Percentiles rank a stretch among this genome's conserved stretches.
phyloP scores from a whole-genome alignment of 2,329 filamentous ascomycete species.

The Colletotrichum sp. region DNA sequence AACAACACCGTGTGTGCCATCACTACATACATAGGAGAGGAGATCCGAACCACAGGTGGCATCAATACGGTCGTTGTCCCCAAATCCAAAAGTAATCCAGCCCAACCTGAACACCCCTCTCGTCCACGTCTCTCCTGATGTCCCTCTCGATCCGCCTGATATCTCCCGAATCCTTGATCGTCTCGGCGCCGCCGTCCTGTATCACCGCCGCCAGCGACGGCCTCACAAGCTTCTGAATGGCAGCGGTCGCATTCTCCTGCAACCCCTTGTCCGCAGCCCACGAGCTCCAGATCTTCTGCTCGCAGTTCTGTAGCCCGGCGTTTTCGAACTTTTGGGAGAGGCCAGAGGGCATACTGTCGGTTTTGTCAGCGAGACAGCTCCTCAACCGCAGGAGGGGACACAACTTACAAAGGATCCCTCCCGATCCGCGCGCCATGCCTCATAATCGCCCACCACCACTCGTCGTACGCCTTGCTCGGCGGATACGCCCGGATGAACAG shows the following conservation, averaged over 20 bases:
- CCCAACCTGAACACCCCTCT: background rate
- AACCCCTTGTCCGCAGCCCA: constrained; percentile 6
- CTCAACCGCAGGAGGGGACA: no score
- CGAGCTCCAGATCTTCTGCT: constrained; percentile 2
- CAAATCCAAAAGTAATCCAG: background rate
- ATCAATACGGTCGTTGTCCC: background rate
- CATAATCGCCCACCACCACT: constrained; percentile 12
- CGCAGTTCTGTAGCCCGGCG: background rate
- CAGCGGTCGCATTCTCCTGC: background rate
- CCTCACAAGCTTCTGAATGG: background rate
- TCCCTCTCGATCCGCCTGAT: background rate
- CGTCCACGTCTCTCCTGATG: background rate
- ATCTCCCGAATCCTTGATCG: constrained; percentile 3
- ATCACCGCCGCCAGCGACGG: background rate
- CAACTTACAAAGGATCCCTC: background rate
- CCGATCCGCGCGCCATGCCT: background rate
- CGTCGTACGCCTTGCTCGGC: constrained; percentile 9
- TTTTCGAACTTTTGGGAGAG: background rate
- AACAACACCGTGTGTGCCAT: background rate
- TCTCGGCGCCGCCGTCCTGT: background rate
- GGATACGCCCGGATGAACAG: background rate
- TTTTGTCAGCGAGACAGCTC: background rate
- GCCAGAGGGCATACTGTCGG: background rate
- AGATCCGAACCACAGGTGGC: background rate
- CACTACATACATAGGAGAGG: background rate